Evolutionary conservation across 1,139 yeast species (phyloP), one percentile per base, ranked within the genome.

Genomic region (Protomyces macrosporus): DNA sequence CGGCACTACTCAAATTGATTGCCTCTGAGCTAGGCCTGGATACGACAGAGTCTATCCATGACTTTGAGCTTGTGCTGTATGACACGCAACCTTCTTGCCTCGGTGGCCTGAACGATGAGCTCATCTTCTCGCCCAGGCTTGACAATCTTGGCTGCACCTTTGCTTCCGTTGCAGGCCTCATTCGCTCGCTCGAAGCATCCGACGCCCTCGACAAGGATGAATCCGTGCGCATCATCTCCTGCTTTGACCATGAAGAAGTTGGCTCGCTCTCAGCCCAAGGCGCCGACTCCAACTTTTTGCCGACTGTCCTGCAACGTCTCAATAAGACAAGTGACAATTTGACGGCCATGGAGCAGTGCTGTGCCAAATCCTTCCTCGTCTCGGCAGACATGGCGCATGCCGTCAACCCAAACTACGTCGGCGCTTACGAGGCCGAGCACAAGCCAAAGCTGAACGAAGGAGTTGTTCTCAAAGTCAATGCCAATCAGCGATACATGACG

Each of bases 351-450:
- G 82, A 83, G 69, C 86, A 87, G 73, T 76, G 90, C 0, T 82
- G 87, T 76, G 83, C 96, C 12, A 87, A 86, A 73, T 90, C 98
- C 0, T 91, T 93, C 75, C 81, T 93, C 70, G 76, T 93, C 60
- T 91, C 98, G 0, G 90, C 97, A 0, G 98, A 93, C 74, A 93
- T 90, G 85, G 97, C 98, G 0, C 98, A 93, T 73, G 98, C 97
- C 37, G 87, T 91, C 45, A 97, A 93, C 73, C 98, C 98, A 67
- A 93, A 93, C 75, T 93, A 91, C 75, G 77, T 82, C 7, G 82
- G 81, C 60, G 83, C 83, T 70, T 88, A 93, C 74, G 98, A 93
- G 73, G 74, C 82, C 14, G 79, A 81, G 67, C 95, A 91, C 75
- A 84, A 84, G 68, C 98, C 98, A 0, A 81, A 81, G 63, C 77